Percentiles rank a stretch among this genome's conserved stretches.
phyloP scores from a whole-genome alignment of 139 green algal species.

The Monoraphidium neglectum region DNA sequence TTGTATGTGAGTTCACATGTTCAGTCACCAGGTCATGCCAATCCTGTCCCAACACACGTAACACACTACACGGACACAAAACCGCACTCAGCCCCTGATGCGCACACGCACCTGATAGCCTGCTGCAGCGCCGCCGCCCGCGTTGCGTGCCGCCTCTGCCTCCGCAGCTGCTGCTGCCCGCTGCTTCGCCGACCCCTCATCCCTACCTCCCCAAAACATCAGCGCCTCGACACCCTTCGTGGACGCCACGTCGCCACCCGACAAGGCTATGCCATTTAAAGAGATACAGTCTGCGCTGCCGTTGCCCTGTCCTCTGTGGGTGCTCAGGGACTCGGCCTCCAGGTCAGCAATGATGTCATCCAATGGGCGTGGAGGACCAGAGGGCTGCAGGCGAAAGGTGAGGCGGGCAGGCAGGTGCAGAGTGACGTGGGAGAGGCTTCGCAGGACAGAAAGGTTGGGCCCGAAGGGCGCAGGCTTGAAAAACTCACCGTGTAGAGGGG shows the following conservation, averaged over 20 bases:
- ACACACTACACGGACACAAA: too few relatives aligned
- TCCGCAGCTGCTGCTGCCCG: conserved; percentile 38
- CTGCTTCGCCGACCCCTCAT: conserved; percentile 2
- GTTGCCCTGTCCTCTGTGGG: not conserved
- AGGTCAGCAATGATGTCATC: conserved; percentile 35
- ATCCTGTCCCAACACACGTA: too few relatives aligned
- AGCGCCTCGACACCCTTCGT: conserved; percentile 11
- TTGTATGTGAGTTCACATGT: too few relatives aligned
- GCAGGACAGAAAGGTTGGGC: too few relatives aligned
- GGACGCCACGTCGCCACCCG: conserved; percentile 16
- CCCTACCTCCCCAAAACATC: conserved; percentile 19
- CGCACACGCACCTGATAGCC: conserved; percentile 30
- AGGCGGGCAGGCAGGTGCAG: too few relatives aligned
- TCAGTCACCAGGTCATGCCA: too few relatives aligned
- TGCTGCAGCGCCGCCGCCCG: conserved; percentile 46
- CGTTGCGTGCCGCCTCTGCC: conserved; percentile 62
- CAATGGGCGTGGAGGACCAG: conserved; percentile 6
- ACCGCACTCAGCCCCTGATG: not conserved
- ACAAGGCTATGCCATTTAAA: conserved; percentile 23
- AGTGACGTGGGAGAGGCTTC: too few relatives aligned
- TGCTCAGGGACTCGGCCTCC: conserved; percentile 3
- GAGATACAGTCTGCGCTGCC: conserved; percentile 38
- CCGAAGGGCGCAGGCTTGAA: too few relatives aligned
- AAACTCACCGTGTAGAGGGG: too few relatives aligned
- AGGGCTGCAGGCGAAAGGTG: too few relatives aligned